A percentile compares a stretch with the other conserved stretches of the same genome.
phyloP scores from a whole-genome alignment of 108 stramenopile genomes.

The Skeletonema tropicum region DNA sequence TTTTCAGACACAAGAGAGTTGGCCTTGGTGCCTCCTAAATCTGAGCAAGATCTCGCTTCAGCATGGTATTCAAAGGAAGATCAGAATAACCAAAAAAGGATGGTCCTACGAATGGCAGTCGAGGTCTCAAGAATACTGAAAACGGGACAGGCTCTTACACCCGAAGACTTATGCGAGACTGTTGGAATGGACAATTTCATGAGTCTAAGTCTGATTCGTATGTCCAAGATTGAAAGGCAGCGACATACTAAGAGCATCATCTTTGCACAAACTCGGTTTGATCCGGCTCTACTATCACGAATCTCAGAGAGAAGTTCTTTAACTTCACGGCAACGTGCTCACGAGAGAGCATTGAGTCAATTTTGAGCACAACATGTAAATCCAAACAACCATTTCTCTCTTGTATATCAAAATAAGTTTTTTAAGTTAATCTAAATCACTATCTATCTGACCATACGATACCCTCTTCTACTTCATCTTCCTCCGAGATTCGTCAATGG shows the following conservation, averaged over 20 bases:
- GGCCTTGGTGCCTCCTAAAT: neutral
- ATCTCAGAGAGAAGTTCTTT: too few species aligned
- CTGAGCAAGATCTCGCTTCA: neutral
- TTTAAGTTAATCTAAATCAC: slow-evolving; percentile 13
- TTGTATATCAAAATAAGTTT: neutral
- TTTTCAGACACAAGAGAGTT: neutral
- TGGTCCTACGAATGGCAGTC: too few species aligned
- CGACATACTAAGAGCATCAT: neutral
- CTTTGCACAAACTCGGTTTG: too few species aligned
- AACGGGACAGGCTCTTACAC: neutral
- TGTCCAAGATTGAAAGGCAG: neutral
- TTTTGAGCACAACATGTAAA: neutral
- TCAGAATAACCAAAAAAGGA: too few species aligned
- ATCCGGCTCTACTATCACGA: too few species aligned
- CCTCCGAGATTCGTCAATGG: too few species aligned
- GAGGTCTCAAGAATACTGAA: neutral
- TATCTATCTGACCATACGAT: too few species aligned
- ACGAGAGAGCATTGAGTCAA: neutral
- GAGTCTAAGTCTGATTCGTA: neutral
- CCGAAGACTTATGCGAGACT: neutral
- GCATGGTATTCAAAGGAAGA: too few species aligned
- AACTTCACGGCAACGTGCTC: neutral
- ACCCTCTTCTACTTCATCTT: slow-evolving; percentile 87
- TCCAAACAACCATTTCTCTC: too few species aligned
- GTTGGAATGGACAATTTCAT: too few species aligned